These are phyloP conservation scores for Fusarium sp. DNA, from an alignment of 2,329 filamentous ascomycete species.

Conservation along the genomic window DNA sequence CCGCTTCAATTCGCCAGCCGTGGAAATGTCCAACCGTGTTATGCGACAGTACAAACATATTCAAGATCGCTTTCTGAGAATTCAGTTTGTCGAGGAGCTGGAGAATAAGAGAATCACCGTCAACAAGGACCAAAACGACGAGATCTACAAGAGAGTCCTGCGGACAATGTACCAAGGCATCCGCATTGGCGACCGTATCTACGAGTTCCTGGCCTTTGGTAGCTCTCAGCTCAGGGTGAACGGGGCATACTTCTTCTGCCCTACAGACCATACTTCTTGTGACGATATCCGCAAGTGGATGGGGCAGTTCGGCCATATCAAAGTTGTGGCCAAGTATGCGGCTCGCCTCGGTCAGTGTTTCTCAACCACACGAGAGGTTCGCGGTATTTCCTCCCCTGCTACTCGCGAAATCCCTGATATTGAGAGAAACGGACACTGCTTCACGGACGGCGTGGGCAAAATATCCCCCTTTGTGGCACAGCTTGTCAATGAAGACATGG, in stretches of 20 bases:
- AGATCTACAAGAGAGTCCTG: slow-evolving; percentile 76
- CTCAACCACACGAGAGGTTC: slow-evolving; percentile 84
- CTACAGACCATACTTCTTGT: slow-evolving; percentile 70
- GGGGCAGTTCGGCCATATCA: slow-evolving; percentile 83
- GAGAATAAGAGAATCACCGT: slow-evolving; percentile 62
- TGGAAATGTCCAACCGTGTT: slow-evolving; percentile 89
- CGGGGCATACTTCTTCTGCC: slow-evolving; percentile 90
- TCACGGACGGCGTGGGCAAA: slow-evolving; percentile 92
- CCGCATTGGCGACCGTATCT: slow-evolving; percentile 78
- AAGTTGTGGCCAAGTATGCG: slow-evolving; percentile 85
- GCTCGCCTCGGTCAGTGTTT: slow-evolving; percentile 94
- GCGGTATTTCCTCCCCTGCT: slow-evolving; percentile 65
- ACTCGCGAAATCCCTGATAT: slow-evolving; percentile 74
- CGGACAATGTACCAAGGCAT: slow-evolving; percentile 80
- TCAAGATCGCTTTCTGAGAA: slow-evolving; percentile 82
- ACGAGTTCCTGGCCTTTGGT: slow-evolving; percentile 90
- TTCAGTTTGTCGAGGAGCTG: slow-evolving; percentile 88
- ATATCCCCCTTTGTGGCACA: slow-evolving; percentile 81
- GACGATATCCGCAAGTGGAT: slow-evolving; percentile 84
- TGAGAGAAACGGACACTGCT: slow-evolving; percentile 70
- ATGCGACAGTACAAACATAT: slow-evolving; percentile 73
- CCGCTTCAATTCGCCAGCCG: slow-evolving; percentile 75
- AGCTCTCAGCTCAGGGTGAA: slow-evolving; percentile 95
- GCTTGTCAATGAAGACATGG: slow-evolving; percentile 75
- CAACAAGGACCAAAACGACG: slow-evolving; percentile 66